Percentiles rank a stretch among this genome's conserved stretches.
These are phyloP conservation scores for Lactarius akahatsu DNA, from an alignment of 768 basidiomycete species.

Conservation along the genomic window DNA sequence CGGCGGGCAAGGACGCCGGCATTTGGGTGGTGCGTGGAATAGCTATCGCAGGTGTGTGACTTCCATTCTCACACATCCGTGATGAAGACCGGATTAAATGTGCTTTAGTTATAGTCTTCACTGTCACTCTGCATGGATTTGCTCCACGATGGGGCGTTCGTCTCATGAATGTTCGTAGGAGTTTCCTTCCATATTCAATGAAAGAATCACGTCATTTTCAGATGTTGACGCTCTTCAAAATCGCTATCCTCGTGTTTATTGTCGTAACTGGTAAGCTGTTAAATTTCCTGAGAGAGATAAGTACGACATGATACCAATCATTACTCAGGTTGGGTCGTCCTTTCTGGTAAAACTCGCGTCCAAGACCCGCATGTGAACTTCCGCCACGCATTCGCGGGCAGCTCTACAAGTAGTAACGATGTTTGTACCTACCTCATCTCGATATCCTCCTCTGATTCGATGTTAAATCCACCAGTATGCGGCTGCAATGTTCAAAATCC, in stretches of 20 bases:
- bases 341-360: constrained; percentile 57
- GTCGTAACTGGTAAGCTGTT: constrained; percentile 45
- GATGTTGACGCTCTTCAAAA: constrained; percentile 55
- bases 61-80: not conserved
- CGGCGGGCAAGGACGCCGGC: constrained; percentile 41
- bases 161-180: constrained; percentile 50
- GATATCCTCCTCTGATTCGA: not conserved
- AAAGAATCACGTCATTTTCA: constrained; percentile 29
- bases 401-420: constrained; percentile 51
- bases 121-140: constrained; percentile 52
- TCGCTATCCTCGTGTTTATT: constrained; percentile 52
- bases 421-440: constrained; percentile 30
- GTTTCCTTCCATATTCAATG: not conserved
- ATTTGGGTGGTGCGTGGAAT: constrained; percentile 58
- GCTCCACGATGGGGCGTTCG: constrained; percentile 48
- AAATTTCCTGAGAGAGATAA: not conserved
- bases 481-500: constrained; percentile 59
- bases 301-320: not conserved
- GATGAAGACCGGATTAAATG: not conserved
- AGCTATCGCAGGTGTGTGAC: constrained; percentile 49
- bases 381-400: constrained; percentile 54
- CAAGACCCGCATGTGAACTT: constrained; percentile 59
- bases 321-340: constrained; percentile 52
- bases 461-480: constrained; percentile 46
- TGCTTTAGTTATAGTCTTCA: constrained; percentile 49